Conservation (phyloP, 768 basidiomycete species). For the Tricholoma sp. region DNA sequence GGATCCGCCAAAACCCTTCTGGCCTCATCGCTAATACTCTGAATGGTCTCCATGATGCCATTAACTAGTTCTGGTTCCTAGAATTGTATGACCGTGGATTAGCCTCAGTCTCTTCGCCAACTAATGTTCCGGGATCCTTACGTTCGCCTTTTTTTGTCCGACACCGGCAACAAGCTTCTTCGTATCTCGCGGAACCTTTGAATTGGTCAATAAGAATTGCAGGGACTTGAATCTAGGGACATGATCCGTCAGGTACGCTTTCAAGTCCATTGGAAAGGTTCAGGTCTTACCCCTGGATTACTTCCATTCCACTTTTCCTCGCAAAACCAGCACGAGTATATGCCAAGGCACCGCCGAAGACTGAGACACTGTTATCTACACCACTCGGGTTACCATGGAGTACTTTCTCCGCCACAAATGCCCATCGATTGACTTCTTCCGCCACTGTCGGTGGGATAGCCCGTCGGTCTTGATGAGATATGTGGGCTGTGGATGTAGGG, state of each 20-base stretch:
- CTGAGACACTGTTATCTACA: constrained; percentile 92
- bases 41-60: constrained; percentile 74
- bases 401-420: constrained; percentile 93
- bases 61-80: constrained; percentile 86
- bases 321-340: constrained; percentile 82
- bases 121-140: constrained; percentile 24
- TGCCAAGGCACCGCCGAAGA: constrained; percentile 87
- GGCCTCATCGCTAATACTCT: constrained; percentile 82
- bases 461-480: constrained; percentile 61
- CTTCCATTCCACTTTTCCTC: constrained; percentile 77
- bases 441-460: constrained; percentile 61
- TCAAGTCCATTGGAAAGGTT: constrained; percentile 3
- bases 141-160: constrained; percentile 58
- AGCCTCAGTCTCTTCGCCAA: constrained; percentile 3
- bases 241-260: constrained; percentile 11
- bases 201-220: constrained; percentile 88
- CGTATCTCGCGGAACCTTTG: constrained; percentile 89
- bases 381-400: constrained; percentile 97
- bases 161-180: constrained; percentile 94
- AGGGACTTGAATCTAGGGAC: constrained; percentile 78
- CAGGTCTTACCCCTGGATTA: constrained; percentile 70
- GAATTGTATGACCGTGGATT: constrained; percentile 5
- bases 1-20: constrained; percentile 68
- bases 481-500: constrained; percentile 39
- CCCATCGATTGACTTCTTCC: constrained; percentile 86